Percentiles rank a stretch among this genome's conserved stretches.
Conservation (phyloP, 495 filamentous ascomycete species). For the Lichina pygmaea region DNA sequence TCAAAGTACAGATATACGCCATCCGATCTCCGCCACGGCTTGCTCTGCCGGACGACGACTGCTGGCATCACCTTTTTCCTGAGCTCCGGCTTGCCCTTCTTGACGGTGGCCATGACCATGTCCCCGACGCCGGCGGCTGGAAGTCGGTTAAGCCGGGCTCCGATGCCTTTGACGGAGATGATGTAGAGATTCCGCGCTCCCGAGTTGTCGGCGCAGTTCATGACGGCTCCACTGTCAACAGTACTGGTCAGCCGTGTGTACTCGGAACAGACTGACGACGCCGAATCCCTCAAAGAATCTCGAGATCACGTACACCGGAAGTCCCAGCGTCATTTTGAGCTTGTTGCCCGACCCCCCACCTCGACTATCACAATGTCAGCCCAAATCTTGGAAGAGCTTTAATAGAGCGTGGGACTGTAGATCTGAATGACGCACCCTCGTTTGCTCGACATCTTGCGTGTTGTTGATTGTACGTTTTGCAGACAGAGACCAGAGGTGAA, state of each 20-base stretch:
- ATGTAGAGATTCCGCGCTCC: slow-evolving; percentile 99
- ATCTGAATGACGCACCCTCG: no score
- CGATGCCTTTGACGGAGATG: slow-evolving; percentile 98
- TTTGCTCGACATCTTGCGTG: no score
- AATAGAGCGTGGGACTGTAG: no score
- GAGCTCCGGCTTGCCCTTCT: slow-evolving; percentile 99
- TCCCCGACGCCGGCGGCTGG: slow-evolving; percentile 95
- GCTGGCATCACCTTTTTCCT: slow-evolving; percentile 99
- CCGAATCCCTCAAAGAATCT: not conserved
- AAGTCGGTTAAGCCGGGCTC: slow-evolving; percentile 92
- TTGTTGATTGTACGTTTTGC: no score
- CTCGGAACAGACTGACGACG: no score
- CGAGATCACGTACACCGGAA: slow-evolving; percentile 67
- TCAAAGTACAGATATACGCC: slow-evolving; percentile 99
- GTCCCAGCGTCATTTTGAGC: slow-evolving; percentile 99
- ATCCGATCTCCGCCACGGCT: slow-evolving; percentile 94
- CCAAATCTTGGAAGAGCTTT: slow-evolving; percentile 4
- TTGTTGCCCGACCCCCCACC: slow-evolving; percentile 96
- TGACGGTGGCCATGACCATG: slow-evolving; percentile 99
- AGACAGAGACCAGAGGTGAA: no score
- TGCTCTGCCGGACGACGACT: slow-evolving; percentile 91
- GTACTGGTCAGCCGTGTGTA: not conserved
- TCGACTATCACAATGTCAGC: slow-evolving; percentile 18
- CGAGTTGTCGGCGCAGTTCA: slow-evolving; percentile 96
- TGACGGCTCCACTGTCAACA: slow-evolving; percentile 56